phyloP scores from a whole-genome alignment of 2,329 filamentous ascomycete species.

The Cadophora gregata region DNA sequence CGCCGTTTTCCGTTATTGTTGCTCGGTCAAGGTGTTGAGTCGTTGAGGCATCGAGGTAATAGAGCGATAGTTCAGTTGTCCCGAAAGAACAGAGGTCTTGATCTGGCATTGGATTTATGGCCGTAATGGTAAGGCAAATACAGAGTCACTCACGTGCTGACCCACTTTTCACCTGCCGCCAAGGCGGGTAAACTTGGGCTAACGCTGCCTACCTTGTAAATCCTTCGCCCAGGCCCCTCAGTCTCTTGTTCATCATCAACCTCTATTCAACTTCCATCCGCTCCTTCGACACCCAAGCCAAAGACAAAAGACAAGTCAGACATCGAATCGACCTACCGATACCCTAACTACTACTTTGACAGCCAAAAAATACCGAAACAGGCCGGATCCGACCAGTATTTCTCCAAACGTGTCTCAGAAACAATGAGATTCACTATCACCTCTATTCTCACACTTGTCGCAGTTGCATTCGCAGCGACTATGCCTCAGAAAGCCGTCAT shows the following conservation, averaged over 20 bases:
- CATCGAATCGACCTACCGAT: not conserved
- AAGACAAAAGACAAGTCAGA: not conserved
- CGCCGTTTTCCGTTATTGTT: not conserved
- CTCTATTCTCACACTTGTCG: constrained; percentile 61
- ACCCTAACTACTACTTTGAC: not conserved
- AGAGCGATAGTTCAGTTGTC: not conserved
- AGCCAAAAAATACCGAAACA: not conserved
- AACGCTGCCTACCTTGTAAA: not conserved
- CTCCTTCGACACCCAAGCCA: not conserved
- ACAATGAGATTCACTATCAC: constrained; percentile 69
- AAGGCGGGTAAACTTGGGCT: not conserved
- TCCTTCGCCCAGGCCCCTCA: not conserved
- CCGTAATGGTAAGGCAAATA: not conserved
- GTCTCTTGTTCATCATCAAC: not conserved
- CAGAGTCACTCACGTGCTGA: not conserved
- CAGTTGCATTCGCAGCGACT: constrained; percentile 63
- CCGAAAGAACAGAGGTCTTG: not conserved
- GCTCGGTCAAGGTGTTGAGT: not conserved
- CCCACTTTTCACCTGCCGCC: constrained; percentile 5
- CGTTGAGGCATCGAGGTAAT: not conserved
- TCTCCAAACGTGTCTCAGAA: not conserved
- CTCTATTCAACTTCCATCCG: not conserved
- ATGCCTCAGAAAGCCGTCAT: constrained; percentile 72
- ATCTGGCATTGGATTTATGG: not conserved
- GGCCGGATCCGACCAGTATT: not conserved